Base-by-base conservation (phyloP, 345 rosid genomes). In the Gossypium ekmanianum region DNA sequence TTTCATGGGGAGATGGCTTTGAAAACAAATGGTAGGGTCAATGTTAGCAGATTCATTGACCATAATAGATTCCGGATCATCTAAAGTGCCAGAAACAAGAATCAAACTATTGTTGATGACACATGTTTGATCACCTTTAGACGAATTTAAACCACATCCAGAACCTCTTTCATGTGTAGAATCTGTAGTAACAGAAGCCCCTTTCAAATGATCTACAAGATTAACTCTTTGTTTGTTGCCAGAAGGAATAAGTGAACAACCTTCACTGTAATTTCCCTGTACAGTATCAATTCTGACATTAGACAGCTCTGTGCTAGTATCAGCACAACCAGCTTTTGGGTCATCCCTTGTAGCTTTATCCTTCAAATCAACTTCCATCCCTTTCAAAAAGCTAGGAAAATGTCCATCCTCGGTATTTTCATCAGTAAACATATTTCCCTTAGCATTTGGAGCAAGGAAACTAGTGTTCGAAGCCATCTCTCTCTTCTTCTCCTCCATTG, bases 361-460 rank as follows among this genome's bases (percentile, higher is more conserved):
- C 44, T 61, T 61, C 70, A 48, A 51, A 74, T 75, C 63, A 68
- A 61, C 18, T 59, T 79, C 72, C 72, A 61, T 72, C 62, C 54
- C 27, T 68, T 68, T 78, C 39, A 20, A 55, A 51, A 75, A 56
- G 76, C 79, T 77, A 61, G 69, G 61, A 71, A 75, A 71, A 75
- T 63, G 65, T 41, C 51, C 75, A 50, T 68, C 71, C 72, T 74
- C 77, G 20, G 71, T 52, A 47, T 50, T 77, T 72, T 75, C 73
- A 72, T 65, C 34, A 55, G 50, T 34, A 57, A 29, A 57, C 18
- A 44, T 39, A 50, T 74, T 71, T 12, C 43, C 74, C 76, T 71
- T 56, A 4, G 44, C 69, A 66, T 59, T 52, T 18, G 74, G 47
- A 79, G 74, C 50, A 52, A 54, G 56, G 58, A 64, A 66, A 41